Evolutionary conservation across 73 alveolate genomes (phyloP).

Genomic region (Paramecium pentaurelia): DNA sequence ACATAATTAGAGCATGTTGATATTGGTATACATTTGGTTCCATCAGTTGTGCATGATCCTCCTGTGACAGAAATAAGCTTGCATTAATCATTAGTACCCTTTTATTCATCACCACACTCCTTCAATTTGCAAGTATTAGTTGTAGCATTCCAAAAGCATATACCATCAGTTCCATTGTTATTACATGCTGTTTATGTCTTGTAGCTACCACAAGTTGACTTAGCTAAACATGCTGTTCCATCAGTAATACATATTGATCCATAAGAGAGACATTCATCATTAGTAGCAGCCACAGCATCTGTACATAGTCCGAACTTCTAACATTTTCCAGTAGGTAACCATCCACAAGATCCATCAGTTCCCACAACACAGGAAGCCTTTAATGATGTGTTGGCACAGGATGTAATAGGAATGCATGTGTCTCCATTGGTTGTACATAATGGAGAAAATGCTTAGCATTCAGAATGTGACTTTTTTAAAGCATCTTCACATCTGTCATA

Average conservation of each 20-base stretch:
- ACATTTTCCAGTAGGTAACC: conserved; percentile 1
- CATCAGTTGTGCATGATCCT: not conserved
- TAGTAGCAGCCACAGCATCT: not conserved
- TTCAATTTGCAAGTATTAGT: not conserved
- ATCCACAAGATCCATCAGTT: conserved; percentile 15
- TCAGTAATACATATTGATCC: not conserved
- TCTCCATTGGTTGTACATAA: conserved; percentile 22
- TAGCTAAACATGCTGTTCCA: conserved; percentile 11
- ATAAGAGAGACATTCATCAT: not conserved
- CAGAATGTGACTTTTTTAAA: not conserved
- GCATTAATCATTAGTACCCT: not conserved
- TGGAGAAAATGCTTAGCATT: not conserved
- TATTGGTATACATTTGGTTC: not conserved
- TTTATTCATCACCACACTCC: not conserved
- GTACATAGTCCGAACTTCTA: not conserved
- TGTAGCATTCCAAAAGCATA: not conserved
- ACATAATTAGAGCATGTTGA: not conserved
- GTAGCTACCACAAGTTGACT: not conserved
- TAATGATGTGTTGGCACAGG: not conserved
- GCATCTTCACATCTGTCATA: not conserved
- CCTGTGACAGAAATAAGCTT: not conserved
- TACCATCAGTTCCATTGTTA: not conserved
- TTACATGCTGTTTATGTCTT: not conserved
- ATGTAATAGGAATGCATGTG: not conserved
- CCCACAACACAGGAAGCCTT: not conserved